Conservation (phyloP, 129 eudicot species). For the Erigeron canadensis region DNA sequence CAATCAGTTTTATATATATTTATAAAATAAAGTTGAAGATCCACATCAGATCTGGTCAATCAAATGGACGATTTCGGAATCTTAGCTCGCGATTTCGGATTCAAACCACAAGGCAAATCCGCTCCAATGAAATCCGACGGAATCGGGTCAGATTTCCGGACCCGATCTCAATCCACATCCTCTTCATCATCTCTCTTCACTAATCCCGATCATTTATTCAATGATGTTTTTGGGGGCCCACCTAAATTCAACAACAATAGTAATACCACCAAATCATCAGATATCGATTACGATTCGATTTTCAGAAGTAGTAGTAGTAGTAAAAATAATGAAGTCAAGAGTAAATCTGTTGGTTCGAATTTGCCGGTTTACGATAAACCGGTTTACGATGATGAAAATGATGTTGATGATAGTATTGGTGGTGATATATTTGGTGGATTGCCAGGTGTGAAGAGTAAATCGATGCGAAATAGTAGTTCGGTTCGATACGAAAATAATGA, state of each 20-base stretch:
- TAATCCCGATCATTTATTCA: constrained; percentile 37
- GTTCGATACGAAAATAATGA: constrained; percentile 32
- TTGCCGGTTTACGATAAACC: constrained; percentile 91
- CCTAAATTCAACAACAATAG: constrained; percentile 40
- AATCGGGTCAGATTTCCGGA: constrained; percentile 35
- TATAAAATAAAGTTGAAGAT: constrained; percentile 25
- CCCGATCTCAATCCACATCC: constrained; percentile 28
- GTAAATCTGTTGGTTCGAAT: constrained; percentile 39
- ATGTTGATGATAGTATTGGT: background rate
- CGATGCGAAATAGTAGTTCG: constrained; percentile 30
- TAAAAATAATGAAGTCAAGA: constrained; percentile 25
- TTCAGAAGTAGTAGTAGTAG: constrained; percentile 27
- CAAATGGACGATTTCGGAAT: constrained; percentile 79
- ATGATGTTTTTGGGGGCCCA: constrained; percentile 67
- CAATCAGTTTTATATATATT: constrained; percentile 15
- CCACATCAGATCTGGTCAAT: constrained; percentile 46
- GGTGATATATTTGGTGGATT: constrained; percentile 73
- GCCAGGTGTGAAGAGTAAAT: constrained; percentile 73
- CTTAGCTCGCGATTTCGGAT: constrained; percentile 76
- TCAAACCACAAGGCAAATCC: constrained; percentile 73
- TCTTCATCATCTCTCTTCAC: constrained; percentile 22
- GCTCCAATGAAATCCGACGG: constrained; percentile 72
- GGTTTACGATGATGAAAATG: constrained; percentile 61
- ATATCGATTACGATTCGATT: constrained; percentile 67
- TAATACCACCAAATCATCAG: constrained; percentile 31